phyloP scores from a whole-genome alignment of 371 early-diverging fungal genomes.

The Enteropsectra breve region DNA sequence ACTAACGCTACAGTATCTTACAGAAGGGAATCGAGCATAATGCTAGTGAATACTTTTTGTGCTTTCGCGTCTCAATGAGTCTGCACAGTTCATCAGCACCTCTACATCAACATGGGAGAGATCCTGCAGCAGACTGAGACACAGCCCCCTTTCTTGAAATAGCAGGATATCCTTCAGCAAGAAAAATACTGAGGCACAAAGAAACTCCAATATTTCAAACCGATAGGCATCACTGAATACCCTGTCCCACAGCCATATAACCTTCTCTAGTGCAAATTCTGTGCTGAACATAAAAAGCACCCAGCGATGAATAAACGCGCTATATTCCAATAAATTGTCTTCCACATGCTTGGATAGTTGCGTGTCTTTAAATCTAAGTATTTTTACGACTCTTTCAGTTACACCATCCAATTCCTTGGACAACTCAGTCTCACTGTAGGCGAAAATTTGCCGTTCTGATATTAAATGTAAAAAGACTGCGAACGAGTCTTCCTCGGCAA shows the following conservation, averaged over 20 bases:
- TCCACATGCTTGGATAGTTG: slow-evolving; percentile 37
- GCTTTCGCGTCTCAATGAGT: slow-evolving; percentile 39
- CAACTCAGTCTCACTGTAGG: slow-evolving; percentile 48
- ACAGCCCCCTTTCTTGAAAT: slow-evolving; percentile 32
- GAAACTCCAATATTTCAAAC: slow-evolving; percentile 54
- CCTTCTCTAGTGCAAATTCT: slow-evolving; percentile 50
- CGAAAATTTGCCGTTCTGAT: slow-evolving; percentile 57
- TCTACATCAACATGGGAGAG: slow-evolving; percentile 24
- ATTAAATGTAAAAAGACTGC: slow-evolving; percentile 59
- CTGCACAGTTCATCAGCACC: slow-evolving; percentile 46
- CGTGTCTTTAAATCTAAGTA: slow-evolving; percentile 42
- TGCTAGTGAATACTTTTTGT: too few relatives aligned
- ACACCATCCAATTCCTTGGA: slow-evolving; percentile 46
- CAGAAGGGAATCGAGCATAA: too few relatives aligned
- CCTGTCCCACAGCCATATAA: slow-evolving; percentile 58
- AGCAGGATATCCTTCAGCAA: slow-evolving; percentile 45
- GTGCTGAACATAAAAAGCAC: slow-evolving; percentile 52
- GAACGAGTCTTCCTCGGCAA: slow-evolving; percentile 57
- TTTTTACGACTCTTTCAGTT: slow-evolving; percentile 32
- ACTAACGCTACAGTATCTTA: too few relatives aligned
- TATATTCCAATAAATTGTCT: slow-evolving; percentile 36
- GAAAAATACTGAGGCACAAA: slow-evolving; percentile 47
- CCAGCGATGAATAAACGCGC: slow-evolving; percentile 56
- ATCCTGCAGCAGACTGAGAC: slow-evolving; percentile 47
- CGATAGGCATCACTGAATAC: slow-evolving; percentile 52